Conservation (phyloP, 164 flowering plant genomes). For the Dillenia turbinata region DNA sequence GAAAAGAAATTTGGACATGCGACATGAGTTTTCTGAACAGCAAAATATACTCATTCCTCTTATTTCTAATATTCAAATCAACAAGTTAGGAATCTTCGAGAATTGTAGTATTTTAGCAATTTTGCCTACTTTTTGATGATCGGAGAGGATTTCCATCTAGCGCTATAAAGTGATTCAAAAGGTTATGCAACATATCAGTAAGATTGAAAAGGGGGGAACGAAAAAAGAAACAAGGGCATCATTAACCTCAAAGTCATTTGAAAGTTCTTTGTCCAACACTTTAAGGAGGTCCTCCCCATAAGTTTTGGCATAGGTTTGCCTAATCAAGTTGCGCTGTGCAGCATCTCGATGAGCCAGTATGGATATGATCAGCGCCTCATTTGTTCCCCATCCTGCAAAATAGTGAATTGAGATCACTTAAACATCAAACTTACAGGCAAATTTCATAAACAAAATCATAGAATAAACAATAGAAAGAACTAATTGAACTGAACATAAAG, state of each 20-base stretch:
- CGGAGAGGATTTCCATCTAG: too few relatives aligned
- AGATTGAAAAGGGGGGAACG: neutral
- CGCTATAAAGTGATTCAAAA: too few relatives aligned
- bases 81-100: too few relatives aligned
- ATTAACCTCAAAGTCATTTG: conserved; percentile 66
- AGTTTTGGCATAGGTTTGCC: conserved; percentile 42
- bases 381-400: conserved; percentile 82
- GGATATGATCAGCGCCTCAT: conserved; percentile 59
- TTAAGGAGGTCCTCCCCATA: conserved; percentile 75
- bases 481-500: too few relatives aligned
- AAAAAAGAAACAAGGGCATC: neutral
- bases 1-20: neutral
- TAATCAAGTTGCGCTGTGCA: conserved; percentile 50
- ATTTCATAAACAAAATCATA: neutral
- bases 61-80: too few relatives aligned
- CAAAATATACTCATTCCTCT: too few relatives aligned
- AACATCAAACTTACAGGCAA: neutral
- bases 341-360: conserved; percentile 75
- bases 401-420: neutral
- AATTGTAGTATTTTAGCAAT: too few relatives aligned
- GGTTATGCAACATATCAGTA: too few relatives aligned
- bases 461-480: too few relatives aligned
- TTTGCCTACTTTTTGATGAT: too few relatives aligned
- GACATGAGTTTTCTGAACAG: too few relatives aligned
- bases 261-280: conserved; percentile 56